Percentiles rank a stretch among this genome's conserved stretches.
These are phyloP conservation scores for Citrus australasica DNA, from an alignment of 345 rosid genomes.

Conservation along the genomic window DNA sequence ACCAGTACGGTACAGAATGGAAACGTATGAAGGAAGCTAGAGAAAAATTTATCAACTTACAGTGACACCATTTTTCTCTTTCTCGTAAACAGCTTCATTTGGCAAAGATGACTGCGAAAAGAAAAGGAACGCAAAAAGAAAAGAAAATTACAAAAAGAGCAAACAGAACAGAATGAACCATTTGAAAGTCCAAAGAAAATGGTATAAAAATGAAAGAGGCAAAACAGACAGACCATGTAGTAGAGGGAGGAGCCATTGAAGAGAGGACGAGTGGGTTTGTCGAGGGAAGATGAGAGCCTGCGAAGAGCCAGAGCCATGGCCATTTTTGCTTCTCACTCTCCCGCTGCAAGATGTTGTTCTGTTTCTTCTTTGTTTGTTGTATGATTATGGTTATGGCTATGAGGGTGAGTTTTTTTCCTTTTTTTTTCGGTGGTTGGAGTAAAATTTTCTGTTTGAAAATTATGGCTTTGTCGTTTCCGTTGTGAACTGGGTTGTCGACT, in stretches of 20 bases:
- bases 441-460: not conserved
- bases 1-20: not conserved
- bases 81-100: slow-evolving; percentile 85
- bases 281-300: slow-evolving; percentile 79
- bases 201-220: not conserved
- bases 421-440: slow-evolving; percentile 33
- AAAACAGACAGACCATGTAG: slow-evolving; percentile 47
- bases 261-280: slow-evolving; percentile 82
- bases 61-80: slow-evolving; percentile 63
- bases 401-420: slow-evolving; percentile 4
- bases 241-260: slow-evolving; percentile 53
- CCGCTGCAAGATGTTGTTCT: not conserved
- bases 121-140: not conserved
- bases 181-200: not conserved
- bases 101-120: slow-evolving; percentile 78
- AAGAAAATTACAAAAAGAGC: not conserved
- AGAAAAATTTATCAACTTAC: slow-evolving; percentile 33
- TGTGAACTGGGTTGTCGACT: not conserved
- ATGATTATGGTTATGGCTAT: slow-evolving; percentile 30
- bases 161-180: not conserved
- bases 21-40: not conserved
- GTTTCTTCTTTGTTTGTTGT: not conserved
- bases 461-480: not conserved
- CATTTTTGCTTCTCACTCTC: slow-evolving; percentile 37
- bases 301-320: slow-evolving; percentile 97